A percentile compares a stretch with the other conserved stretches of the same genome.
phyloP scores from a whole-genome alignment of 257 asterid genomes.

The Scutellaria baicalensis region DNA sequence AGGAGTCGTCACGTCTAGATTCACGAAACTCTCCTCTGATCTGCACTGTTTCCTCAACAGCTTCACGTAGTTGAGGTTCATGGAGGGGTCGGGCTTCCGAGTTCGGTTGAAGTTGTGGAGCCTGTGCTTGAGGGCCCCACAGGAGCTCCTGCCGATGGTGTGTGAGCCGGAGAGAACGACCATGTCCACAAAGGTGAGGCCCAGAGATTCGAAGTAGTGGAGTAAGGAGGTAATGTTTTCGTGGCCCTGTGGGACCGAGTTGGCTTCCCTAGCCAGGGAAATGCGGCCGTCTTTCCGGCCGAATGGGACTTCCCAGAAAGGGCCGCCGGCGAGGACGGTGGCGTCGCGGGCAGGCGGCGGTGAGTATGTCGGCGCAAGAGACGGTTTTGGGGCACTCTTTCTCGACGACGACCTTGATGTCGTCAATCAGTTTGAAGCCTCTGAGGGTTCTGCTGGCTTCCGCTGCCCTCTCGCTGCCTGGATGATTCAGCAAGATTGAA shows the following conservation, averaged over 20 bases:
- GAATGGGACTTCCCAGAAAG: conserved; percentile 78
- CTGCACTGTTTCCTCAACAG: conserved; percentile 21
- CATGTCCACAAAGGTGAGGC: conserved; percentile 59
- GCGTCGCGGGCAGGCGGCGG: conserved; percentile 73
- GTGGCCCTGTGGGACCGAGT: conserved; percentile 53
- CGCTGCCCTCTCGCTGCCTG: conserved; percentile 57
- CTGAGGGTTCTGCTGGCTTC: conserved; percentile 53
- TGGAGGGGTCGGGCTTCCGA: conserved; percentile 24
- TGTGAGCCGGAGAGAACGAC: conserved; percentile 74
- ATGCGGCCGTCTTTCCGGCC: conserved; percentile 76
- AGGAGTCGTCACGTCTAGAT: conserved; percentile 33
- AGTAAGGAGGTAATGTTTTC: conserved; percentile 56
- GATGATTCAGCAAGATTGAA: conserved; percentile 48
- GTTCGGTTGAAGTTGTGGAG: conserved; percentile 29
- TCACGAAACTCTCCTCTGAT: conserved; percentile 4
- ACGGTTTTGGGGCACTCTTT: conserved; percentile 57
- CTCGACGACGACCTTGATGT: conserved; percentile 62
- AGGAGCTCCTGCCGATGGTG: conserved; percentile 40
- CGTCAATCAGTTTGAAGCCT: conserved; percentile 56
- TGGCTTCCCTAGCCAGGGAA: conserved; percentile 56
- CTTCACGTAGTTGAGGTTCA: conserved; percentile 21
- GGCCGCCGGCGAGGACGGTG: conserved; percentile 65
- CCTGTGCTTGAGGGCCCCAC: conserved; percentile 26
- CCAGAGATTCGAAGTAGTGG: conserved; percentile 48
- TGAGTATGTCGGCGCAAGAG: conserved; percentile 79